These are phyloP conservation scores for Solanum peruvianum DNA, from an alignment of 257 asterid species.

Conservation along the genomic window DNA sequence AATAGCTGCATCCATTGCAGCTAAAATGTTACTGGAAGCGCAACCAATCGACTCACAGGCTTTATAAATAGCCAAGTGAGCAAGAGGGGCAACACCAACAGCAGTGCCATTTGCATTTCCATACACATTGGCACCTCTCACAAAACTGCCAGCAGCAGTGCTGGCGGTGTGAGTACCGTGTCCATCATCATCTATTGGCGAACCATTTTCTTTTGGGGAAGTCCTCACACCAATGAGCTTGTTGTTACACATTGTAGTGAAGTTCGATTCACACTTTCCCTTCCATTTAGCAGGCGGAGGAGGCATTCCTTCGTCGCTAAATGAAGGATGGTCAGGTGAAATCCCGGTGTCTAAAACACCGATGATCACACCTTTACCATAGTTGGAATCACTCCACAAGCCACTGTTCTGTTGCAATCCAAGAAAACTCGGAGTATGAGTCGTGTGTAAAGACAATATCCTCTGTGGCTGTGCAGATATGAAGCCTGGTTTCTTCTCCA, in stretches of 20 bases:
- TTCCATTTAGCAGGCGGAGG: neutral
- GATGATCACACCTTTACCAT: neutral
- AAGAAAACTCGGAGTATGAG: slow-evolving; percentile 15
- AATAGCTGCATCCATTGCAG: slow-evolving; percentile 39
- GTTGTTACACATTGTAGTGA: neutral
- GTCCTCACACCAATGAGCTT: neutral
- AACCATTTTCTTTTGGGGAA: slow-evolving; percentile 8
- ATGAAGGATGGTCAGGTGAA: neutral
- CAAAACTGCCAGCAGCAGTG: slow-evolving; percentile 44
- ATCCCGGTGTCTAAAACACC: neutral
- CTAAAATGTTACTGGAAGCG: slow-evolving; percentile 10
- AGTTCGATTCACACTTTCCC: neutral
- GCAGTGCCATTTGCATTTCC: slow-evolving; percentile 47
- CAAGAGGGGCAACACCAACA: slow-evolving; percentile 40
- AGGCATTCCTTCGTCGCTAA: neutral
- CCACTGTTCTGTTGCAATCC: neutral
- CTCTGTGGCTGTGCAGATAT: slow-evolving; percentile 20
- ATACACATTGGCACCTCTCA: slow-evolving; percentile 28
- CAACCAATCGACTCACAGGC: slow-evolving; percentile 11
- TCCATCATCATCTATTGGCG: slow-evolving; percentile 22
- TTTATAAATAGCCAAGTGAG: slow-evolving; percentile 46
- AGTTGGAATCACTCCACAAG: neutral
- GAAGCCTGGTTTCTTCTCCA: neutral
- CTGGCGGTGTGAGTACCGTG: slow-evolving; percentile 49
- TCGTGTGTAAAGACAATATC: slow-evolving; percentile 22